Base-by-base conservation (phyloP, 805 yeast species). In the Candida tallmaniae region DNA sequence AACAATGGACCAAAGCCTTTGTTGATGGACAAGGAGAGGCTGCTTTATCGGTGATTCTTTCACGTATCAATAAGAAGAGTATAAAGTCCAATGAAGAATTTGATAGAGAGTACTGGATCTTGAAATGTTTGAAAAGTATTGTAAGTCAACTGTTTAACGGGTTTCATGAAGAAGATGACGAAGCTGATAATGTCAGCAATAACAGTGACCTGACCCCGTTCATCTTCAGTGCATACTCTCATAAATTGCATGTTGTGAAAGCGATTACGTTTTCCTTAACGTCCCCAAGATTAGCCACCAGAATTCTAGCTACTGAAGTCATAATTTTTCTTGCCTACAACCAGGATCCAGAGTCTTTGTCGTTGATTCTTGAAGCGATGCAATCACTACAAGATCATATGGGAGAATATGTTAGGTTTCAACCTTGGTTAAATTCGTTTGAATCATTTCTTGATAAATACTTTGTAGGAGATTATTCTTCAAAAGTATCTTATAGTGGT, bases 61-160 rank as follows among this genome's bases (percentile, higher is more conserved):
- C 61, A 3, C 48, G 68, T 25, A 53, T 65, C 23, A 67, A 64
- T 43, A 60, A 56, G 38, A 62, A 65, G 40, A 60, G 66, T 37
- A 65, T 65, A 40, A 67, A 67, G 42, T 60, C 70, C 3, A 65
- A 67, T 39, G 71, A 65, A 20, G 71, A 65, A 36, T 61, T 66
- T 24, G 70, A 65, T 33, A 58, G 48, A 34, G 73, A 67, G 36
- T 61, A 44, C 35, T 40, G 48, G 14, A 65, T 66, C 22, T 61
- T 68, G 8, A 57, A 51, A 39, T 65, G 70, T 35, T 54, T 67
- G 33, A 62, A 56, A 38, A 48, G 53, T 36, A 56, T 65, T 2
- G 33, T 65, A 14, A 60, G 58, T 29, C 42, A 34, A 45, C 33
- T 35, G 31, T 34, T 34, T 14, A 20, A 33, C n/a, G 33, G 27